Evolutionary conservation across 495 filamentous ascomycete genomes (phyloP).

Genomic region (Penicillium taxi): DNA sequence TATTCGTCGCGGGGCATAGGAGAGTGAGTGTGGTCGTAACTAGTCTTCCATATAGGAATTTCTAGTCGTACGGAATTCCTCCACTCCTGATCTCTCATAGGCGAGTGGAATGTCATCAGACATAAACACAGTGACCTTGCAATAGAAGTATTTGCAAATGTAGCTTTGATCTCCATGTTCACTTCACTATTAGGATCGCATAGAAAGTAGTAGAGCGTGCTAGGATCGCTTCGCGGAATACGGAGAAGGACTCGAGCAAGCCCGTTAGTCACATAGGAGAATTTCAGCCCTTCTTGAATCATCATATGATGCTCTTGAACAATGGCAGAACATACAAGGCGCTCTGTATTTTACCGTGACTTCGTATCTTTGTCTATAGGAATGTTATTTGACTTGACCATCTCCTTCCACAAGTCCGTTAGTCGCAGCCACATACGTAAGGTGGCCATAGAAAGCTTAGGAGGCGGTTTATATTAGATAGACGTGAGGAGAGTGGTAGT

Average conservation of each 20-base stretch:
- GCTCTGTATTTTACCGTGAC: slow-evolving; percentile 14
- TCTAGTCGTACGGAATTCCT: slow-evolving; percentile 14
- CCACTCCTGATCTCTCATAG: slow-evolving; percentile 22
- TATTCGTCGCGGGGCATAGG: slow-evolving; percentile 14
- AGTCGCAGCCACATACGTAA: too few relatives aligned
- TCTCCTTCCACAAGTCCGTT: too few relatives aligned
- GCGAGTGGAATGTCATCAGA: slow-evolving; percentile 19
- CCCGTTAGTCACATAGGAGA: slow-evolving; percentile 26
- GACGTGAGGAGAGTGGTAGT: too few relatives aligned
- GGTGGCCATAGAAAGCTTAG: too few relatives aligned
- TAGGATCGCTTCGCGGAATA: slow-evolving; percentile 25
- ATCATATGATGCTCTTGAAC: slow-evolving; percentile 23
- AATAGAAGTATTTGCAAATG: slow-evolving; percentile 11
- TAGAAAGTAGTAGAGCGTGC: slow-evolving; percentile 31
- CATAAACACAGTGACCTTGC: slow-evolving; percentile 20
- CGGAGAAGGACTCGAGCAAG: slow-evolving; percentile 22
- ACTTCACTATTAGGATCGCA: slow-evolving; percentile 27
- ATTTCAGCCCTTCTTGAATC: slow-evolving; percentile 22
- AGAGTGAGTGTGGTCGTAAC: slow-evolving; percentile 14
- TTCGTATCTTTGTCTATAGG: too few relatives aligned
- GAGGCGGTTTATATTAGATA: too few relatives aligned
- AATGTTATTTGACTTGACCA: too few relatives aligned
- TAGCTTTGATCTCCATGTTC: slow-evolving; percentile 3
- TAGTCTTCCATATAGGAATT: slow-evolving; percentile 17
- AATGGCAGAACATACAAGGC: slow-evolving; percentile 14